phyloP scores from a whole-genome alignment of 495 filamentous ascomycete species.

The Neurospora terricola region DNA sequence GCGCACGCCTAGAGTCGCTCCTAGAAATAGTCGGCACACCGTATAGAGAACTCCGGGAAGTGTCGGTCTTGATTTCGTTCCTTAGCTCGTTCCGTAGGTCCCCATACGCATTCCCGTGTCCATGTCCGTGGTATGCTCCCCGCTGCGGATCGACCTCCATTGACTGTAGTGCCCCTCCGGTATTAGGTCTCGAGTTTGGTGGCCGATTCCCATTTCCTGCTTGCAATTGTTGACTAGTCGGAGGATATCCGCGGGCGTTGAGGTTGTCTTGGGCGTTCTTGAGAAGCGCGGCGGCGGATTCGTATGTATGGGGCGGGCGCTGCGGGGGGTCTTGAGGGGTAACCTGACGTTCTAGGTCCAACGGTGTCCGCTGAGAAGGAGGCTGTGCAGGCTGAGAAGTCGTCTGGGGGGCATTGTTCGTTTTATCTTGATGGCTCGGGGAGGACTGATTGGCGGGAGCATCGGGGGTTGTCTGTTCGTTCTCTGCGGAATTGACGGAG shows the following conservation, averaged over 20 bases:
- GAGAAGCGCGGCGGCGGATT: conserved; percentile 25
- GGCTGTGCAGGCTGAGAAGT: neutral
- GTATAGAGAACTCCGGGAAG: conserved; percentile 52
- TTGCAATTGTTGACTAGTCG: neutral
- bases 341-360: conserved; percentile 7
- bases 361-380: neutral
- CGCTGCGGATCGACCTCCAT: conserved; percentile 25
- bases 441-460: conserved; percentile 2
- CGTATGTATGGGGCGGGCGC: conserved; percentile 23
- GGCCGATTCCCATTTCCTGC: neutral
- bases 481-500: conserved; percentile 43
- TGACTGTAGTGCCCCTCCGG: conserved; percentile 33
- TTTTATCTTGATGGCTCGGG: conserved; percentile 2
- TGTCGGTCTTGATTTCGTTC: conserved; percentile 58
- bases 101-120: neutral
- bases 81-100: conserved; percentile 27
- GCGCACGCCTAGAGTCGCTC: conserved; percentile 52
- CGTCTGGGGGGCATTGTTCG: neutral
- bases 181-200: conserved; percentile 31
- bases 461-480: conserved; percentile 18
- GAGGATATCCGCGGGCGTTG: conserved; percentile 13
- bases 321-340: conserved; percentile 23
- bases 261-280: conserved; percentile 24
- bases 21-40: conserved; percentile 37
- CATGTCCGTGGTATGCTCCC: conserved; percentile 33